Percentiles rank a stretch among this genome's conserved stretches.
Conservation (phyloP, 2,329 filamentous ascomycete species). For the Botrytis porri region DNA sequence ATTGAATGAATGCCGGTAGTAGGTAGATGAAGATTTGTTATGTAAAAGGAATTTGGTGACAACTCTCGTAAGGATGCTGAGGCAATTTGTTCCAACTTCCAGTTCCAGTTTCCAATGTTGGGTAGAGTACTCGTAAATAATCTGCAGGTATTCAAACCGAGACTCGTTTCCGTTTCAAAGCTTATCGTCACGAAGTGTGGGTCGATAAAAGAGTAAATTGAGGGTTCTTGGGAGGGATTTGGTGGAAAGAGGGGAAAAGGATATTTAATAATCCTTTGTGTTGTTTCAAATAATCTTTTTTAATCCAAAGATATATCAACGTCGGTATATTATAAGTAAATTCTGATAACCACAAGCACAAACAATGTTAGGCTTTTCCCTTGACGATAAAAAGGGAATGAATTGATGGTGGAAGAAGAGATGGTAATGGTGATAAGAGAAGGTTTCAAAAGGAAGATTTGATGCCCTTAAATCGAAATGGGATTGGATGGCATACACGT, state of each 20-base stretch:
- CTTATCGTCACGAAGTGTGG: constrained; percentile 16
- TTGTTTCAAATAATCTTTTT: too few relatives aligned
- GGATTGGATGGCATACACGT: constrained; percentile 1
- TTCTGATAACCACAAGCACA: background rate
- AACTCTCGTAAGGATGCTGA: background rate
- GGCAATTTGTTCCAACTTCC: background rate
- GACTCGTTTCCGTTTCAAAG: constrained; percentile 20
- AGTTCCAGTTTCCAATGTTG: background rate
- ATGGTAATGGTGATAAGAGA: background rate
- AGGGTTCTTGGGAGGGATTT: background rate
- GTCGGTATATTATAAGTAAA: background rate
- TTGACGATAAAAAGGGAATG: background rate
- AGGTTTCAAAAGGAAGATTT: background rate
- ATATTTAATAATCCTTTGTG: background rate
- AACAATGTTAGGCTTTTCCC: background rate
- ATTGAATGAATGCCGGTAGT: background rate
- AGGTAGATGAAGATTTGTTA: background rate
- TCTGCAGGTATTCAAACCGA: constrained; percentile 19
- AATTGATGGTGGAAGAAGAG: background rate
- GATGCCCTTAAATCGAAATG: background rate
- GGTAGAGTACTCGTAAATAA: constrained; percentile 14
- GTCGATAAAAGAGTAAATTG: constrained; percentile 14
- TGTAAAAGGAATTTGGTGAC: background rate
- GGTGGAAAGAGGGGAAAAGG: background rate
- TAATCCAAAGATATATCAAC: background rate